Evolutionary conservation across 495 filamentous ascomycete species (phyloP), one percentile per base, ranked within the genome.

Genomic region (Cercophora sp.): DNA sequence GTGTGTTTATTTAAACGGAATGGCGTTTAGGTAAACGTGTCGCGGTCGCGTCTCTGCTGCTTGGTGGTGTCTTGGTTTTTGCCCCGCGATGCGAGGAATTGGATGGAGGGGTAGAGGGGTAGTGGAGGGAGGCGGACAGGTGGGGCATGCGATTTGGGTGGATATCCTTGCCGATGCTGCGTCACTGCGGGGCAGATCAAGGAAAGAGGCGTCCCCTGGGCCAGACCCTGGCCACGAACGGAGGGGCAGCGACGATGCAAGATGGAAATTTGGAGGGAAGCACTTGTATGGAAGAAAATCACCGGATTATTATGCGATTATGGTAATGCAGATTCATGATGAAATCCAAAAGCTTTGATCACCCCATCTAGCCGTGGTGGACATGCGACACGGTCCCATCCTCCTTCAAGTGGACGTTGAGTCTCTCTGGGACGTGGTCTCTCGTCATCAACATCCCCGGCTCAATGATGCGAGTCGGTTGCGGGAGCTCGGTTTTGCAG

Each of bases 321-420:
- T n/a, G n/a, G n/a, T n/a, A n/a, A n/a, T n/a, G n/a, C n/a, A n/a
- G n/a, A n/a, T n/a, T n/a, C n/a, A n/a, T n/a, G n/a, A n/a, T n/a
- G n/a, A n/a, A n/a, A n/a, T n/a, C n/a, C n/a, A n/a, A n/a, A n/a
- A n/a, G n/a, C n/a, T 5, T 41, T 29, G 11, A 10, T 24, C 36
- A 22, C 13, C 13, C 20, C 31, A 48, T 64, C 72, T 25, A 85
- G 24, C 80, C 77, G 51, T 80, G 76, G 34, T 71, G 72, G 39
- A 91, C 85, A 63, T 91, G 78, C 47, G 71, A 78, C n/a, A 92
- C 85, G 1, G 80, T 88, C 5, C 85, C 87, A 49, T 89, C 80
- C 11, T 87, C 80, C 40, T 78, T 79, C 20, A 90, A 64, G 61
- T 90, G 83, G 24, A 92, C 72, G 55, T 91, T 92, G 53, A 92